A percentile compares a stretch with the other conserved stretches of the same genome.
phyloP scores from a whole-genome alignment of 805 yeast species.

The Diddensiella caesifluorescens region DNA sequence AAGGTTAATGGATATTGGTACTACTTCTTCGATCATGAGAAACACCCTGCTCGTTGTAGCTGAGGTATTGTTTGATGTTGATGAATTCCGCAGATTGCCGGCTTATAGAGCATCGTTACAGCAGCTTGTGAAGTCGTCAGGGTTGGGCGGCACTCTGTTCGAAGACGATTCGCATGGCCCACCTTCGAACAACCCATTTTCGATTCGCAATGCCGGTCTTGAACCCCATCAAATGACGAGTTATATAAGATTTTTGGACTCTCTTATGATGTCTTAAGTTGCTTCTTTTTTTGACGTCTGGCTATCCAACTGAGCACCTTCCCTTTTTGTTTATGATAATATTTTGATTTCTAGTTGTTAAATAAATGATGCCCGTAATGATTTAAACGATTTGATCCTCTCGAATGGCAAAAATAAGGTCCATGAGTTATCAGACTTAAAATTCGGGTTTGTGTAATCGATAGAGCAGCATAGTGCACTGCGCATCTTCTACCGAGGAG shows the following conservation, averaged over 20 bases:
- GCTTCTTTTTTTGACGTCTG: neutral
- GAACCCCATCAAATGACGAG: too few relatives aligned
- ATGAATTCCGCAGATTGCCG: constrained; percentile 14
- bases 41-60: constrained; percentile 16
- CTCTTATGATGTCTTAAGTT: too few relatives aligned
- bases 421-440: neutral
- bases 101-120: constrained; percentile 11
- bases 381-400: too few relatives aligned
- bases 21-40: constrained; percentile 14
- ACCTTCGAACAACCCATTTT: neutral
- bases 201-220: neutral
- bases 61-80: constrained; percentile 14
- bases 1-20: constrained; percentile 17
- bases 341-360: too few relatives aligned
- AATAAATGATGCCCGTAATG: neutral
- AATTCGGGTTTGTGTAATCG: constrained; percentile 42
- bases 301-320: too few relatives aligned
- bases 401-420: too few relatives aligned
- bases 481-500: constrained; percentile 87
- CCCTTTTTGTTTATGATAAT: too few relatives aligned
- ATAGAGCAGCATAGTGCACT: constrained; percentile 79
- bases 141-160: constrained; percentile 13
- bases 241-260: too few relatives aligned
- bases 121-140: constrained; percentile 10
- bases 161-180: neutral